phyloP scores from a whole-genome alignment of 2,329 filamentous ascomycete species.

The Hymenoscyphus salicellus region DNA sequence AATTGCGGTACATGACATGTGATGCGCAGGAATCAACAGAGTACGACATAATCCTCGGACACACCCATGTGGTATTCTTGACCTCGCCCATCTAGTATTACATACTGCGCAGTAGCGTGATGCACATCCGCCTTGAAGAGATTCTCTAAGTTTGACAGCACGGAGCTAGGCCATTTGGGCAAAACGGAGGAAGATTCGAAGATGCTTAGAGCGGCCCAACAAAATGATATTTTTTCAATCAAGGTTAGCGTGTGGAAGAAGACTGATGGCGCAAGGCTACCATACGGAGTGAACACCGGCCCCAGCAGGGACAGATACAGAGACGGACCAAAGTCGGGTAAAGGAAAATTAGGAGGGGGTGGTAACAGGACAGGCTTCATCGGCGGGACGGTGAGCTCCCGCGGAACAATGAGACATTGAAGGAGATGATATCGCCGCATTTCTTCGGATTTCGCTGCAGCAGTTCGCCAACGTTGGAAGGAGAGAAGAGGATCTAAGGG shows the following conservation, averaged over 20 bases:
- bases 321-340: background rate
- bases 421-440: background rate
- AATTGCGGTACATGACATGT: constrained; percentile 14
- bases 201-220: too few relatives aligned
- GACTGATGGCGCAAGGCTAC: background rate
- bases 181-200: too few relatives aligned
- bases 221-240: too few relatives aligned
- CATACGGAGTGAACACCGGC: background rate
- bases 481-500: background rate
- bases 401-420: background rate
- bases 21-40: constrained; percentile 12
- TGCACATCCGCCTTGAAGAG: too few relatives aligned
- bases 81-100: background rate
- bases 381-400: background rate
- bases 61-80: constrained; percentile 8
- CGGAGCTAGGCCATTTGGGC: background rate
- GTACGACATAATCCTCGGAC: constrained; percentile 11
- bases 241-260: too few relatives aligned
- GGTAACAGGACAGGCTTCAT: background rate
- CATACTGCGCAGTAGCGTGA: too few relatives aligned
- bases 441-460: background rate
- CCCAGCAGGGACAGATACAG: background rate
- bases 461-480: background rate
- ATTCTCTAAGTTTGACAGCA: background rate
- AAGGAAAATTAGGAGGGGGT: too few relatives aligned